Conservation (phyloP, 2,329 filamentous ascomycete species). For the Metarhizium album region DNA sequence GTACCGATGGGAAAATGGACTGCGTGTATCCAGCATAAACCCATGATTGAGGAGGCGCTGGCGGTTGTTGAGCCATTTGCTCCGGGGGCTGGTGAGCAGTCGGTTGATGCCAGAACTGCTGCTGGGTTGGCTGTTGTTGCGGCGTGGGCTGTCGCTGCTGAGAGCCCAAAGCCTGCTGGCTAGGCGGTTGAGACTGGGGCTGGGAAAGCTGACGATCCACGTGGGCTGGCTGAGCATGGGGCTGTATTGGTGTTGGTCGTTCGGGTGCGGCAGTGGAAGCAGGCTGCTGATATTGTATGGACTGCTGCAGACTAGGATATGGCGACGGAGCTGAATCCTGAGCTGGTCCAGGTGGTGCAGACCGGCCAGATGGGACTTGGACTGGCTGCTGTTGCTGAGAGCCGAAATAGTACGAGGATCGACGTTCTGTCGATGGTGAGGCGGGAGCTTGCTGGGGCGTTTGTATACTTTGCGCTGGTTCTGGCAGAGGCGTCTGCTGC, state of each 20-base stretch:
- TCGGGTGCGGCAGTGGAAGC: conserved; percentile 28
- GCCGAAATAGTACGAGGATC: conserved; percentile 48
- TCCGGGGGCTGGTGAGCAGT: conserved; percentile 20
- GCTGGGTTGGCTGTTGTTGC: conserved; percentile 22
- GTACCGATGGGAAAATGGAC: conserved; percentile 54
- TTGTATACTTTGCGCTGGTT: conserved; percentile 17
- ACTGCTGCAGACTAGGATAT: conserved; percentile 41
- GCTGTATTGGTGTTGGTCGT: conserved; percentile 21
- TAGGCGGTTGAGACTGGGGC: conserved; percentile 17
- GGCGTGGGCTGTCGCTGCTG: conserved; percentile 19
- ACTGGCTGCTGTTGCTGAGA: conserved; percentile 18
- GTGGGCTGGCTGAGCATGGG: conserved; percentile 16
- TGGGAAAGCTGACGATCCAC: conserved; percentile 6
- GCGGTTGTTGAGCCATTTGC: conserved; percentile 14
- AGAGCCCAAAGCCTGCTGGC: background rate
- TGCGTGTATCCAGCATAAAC: conserved; percentile 42
- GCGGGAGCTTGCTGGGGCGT: conserved; percentile 18
- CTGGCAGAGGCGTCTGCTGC: conserved; percentile 16
- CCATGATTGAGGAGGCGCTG: conserved; percentile 29
- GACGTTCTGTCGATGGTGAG: conserved; percentile 35
- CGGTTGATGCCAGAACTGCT: conserved; percentile 26
- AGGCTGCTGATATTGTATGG: conserved; percentile 32
- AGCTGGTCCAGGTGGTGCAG: conserved; percentile 26
- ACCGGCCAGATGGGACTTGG: conserved; percentile 23
- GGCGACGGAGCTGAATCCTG: conserved; percentile 36